Evolutionary conservation across 2,329 filamentous ascomycete genomes (phyloP).

Genomic region (Colletotrichum scovillei): DNA sequence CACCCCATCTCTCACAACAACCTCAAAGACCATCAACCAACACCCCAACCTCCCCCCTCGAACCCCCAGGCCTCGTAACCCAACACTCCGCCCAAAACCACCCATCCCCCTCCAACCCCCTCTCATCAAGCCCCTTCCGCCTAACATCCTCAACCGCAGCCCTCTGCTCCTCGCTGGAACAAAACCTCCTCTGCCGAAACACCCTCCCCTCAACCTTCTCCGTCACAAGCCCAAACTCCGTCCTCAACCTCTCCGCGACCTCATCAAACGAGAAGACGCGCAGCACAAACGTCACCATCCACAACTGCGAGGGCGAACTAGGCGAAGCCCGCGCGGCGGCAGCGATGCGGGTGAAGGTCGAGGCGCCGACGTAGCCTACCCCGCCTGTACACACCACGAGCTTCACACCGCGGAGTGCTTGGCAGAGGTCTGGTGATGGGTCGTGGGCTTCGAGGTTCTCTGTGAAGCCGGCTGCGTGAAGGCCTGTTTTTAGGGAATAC

Average conservation of each 20-base stretch:
- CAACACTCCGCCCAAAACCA: conserved; percentile 29
- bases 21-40: not conserved
- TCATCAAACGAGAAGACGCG: conserved; percentile 22
- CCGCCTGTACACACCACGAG: conserved; percentile 21
- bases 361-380: conserved; percentile 7
- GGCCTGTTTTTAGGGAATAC: not conserved
- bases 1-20: not conserved
- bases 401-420: not conserved
- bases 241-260: not conserved
- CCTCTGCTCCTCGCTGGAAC: conserved; percentile 3
- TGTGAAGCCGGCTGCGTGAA: not conserved
- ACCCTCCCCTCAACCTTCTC: conserved; percentile 1
- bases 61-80: conserved; percentile 1
- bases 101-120: conserved; percentile 3
- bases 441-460: conserved; percentile 10
- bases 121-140: not conserved
- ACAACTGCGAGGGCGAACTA: not conserved
- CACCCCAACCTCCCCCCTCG: not conserved
- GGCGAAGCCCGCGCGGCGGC: not conserved
- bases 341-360: not conserved
- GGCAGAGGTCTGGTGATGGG: not conserved
- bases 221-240: conserved; percentile 1
- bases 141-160: conserved; percentile 12
- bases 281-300: conserved; percentile 23
- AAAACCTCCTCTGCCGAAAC: conserved; percentile 18